phyloP scores from a whole-genome alignment of 2,329 filamentous ascomycete species.

The Pseudogymnoascus sp. region DNA sequence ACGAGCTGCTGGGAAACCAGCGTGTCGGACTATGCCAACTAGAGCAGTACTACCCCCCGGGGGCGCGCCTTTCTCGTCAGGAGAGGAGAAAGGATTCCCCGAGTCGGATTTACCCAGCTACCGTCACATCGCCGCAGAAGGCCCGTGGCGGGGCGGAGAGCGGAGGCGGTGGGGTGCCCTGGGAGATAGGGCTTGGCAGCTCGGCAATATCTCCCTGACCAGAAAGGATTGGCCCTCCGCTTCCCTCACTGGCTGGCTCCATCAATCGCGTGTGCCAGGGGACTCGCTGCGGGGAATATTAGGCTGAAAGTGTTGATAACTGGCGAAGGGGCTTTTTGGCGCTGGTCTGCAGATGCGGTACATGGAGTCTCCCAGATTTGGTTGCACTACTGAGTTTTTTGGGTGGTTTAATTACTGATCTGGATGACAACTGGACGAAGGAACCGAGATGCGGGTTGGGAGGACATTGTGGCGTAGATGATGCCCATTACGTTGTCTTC shows the following conservation, averaged over 20 bases:
- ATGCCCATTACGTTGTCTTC: neutral
- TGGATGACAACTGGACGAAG: neutral
- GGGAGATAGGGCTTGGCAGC: conserved; percentile 4
- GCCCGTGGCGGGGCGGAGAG: neutral
- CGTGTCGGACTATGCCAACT: neutral
- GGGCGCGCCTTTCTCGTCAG: neutral
- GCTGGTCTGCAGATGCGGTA: neutral
- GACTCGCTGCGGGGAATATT: neutral
- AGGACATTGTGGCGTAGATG: neutral
- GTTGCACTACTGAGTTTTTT: neutral
- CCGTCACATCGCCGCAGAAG: conserved; percentile 3
- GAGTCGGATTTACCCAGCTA: neutral
- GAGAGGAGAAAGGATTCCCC: conserved; percentile 6
- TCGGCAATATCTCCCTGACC: neutral
- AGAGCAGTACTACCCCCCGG: neutral
- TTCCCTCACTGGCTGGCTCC: neutral
- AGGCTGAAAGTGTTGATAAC: neutral
- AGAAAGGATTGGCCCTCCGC: neutral
- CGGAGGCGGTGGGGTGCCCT: neutral
- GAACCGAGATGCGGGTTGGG: neutral
- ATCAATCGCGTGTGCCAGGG: neutral
- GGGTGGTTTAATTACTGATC: neutral
- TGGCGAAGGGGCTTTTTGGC: conserved; percentile 5
- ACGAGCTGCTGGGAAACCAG: neutral
- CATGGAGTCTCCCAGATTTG: neutral